Evolutionary conservation across 148 eudicot genomes (phyloP).

Genomic region (Agrostemma githago): DNA sequence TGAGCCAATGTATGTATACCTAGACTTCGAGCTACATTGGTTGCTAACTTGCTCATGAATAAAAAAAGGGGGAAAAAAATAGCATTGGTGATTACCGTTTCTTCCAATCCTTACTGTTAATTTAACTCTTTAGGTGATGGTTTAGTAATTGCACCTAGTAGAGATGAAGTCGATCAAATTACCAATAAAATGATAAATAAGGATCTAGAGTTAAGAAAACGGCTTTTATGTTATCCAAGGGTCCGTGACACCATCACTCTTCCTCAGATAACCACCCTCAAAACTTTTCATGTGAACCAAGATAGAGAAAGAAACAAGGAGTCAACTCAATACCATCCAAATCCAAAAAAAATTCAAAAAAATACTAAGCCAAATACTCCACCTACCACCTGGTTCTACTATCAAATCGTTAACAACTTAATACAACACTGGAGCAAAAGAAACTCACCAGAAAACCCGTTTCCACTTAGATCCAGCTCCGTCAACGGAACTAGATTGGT

Average conservation of each 20-base stretch:
- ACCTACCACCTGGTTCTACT: too few relatives aligned
- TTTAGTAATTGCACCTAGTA: background rate
- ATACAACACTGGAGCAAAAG: background rate
- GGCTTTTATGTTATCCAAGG: background rate
- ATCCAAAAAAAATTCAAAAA: background rate
- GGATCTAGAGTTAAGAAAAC: background rate
- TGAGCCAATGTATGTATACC: background rate
- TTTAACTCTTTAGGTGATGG: background rate
- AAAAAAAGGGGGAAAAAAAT: background rate
- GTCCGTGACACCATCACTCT: background rate
- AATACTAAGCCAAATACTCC: background rate
- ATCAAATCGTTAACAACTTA: too few relatives aligned
- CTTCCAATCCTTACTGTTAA: background rate
- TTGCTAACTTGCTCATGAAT: background rate
- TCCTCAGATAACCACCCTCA: background rate
- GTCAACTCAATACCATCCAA: background rate
- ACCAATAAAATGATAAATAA: background rate
- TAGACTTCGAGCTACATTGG: background rate
- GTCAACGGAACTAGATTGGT: constrained; percentile 48
- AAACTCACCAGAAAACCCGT: constrained; percentile 79
- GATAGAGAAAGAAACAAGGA: background rate
- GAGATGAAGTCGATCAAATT: background rate
- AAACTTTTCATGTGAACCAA: background rate
- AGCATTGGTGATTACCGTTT: background rate
- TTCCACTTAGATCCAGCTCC: constrained; percentile 83